Conservation (phyloP, 768 basidiomycete species). For the Termitomyces sp. region DNA sequence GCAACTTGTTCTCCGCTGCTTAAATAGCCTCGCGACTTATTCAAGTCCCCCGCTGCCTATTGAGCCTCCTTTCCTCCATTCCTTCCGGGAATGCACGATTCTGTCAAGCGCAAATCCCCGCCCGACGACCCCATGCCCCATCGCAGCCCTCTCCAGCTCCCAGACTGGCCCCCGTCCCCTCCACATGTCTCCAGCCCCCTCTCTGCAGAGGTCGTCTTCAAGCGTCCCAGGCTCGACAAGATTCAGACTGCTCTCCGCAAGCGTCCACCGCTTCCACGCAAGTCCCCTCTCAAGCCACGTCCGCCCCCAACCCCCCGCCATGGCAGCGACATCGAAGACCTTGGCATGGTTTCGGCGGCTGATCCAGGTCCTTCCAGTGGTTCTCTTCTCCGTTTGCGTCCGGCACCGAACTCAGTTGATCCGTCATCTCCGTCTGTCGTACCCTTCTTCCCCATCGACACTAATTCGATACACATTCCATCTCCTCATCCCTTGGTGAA, state of each 20-base stretch:
- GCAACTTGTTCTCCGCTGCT: neutral
- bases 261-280: slow-evolving; percentile 16
- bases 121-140: slow-evolving; percentile 32
- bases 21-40: slow-evolving; percentile 2
- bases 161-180: slow-evolving; percentile 25
- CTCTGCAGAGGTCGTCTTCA: slow-evolving; percentile 23
- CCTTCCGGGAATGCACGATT: slow-evolving; percentile 49
- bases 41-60: neutral
- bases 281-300: slow-evolving; percentile 13
- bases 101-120: slow-evolving; percentile 65
- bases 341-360: slow-evolving; percentile 35
- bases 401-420: slow-evolving; percentile 24
- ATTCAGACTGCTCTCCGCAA: slow-evolving; percentile 20
- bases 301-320: slow-evolving; percentile 26
- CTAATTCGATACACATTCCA: slow-evolving; percentile 55
- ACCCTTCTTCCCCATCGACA: slow-evolving; percentile 36
- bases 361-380: slow-evolving; percentile 42
- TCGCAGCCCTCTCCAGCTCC: slow-evolving; percentile 38
- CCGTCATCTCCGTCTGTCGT: slow-evolving; percentile 22
- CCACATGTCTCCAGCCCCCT: slow-evolving; percentile 28
- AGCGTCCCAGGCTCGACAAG: slow-evolving; percentile 39
- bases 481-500: slow-evolving; percentile 74
- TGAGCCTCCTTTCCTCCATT: neutral
- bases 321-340: slow-evolving; percentile 41
- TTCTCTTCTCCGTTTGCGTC: slow-evolving; percentile 31